Evolutionary conservation across 208 protist species (phyloP).

Genomic region (Willaertia magna): DNA sequence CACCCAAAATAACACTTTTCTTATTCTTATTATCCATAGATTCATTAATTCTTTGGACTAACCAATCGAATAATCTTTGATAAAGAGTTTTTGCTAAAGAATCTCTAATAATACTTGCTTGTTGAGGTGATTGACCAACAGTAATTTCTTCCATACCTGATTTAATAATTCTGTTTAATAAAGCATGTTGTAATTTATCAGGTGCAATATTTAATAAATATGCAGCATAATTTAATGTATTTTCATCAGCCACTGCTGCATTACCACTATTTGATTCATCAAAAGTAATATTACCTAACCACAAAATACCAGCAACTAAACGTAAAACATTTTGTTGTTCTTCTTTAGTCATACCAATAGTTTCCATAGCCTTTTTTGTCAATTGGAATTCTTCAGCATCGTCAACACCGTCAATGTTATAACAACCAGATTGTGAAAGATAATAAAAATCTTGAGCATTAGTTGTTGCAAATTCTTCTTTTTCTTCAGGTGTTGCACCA

Average conservation of each 20-base stretch:
- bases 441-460: conserved; percentile 49
- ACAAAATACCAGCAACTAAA: conserved; percentile 74
- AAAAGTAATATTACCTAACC: conserved; percentile 82
- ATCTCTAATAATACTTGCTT: conserved; percentile 43
- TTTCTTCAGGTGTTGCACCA: conserved; percentile 36
- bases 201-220: not conserved
- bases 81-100: conserved; percentile 85
- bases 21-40: conserved; percentile 50
- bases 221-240: not conserved
- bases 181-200: not conserved
- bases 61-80: conserved; percentile 80
- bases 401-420: conserved; percentile 53
- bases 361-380: conserved; percentile 68
- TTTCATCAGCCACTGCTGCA: not conserved
- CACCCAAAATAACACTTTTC: conserved; percentile 54
- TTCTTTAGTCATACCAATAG: conserved; percentile 55
- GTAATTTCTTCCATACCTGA: not conserved
- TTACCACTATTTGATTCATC: conserved; percentile 38
- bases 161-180: not conserved
- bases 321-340: conserved; percentile 60
- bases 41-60: conserved; percentile 80
- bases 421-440: conserved; percentile 40
- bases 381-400: conserved; percentile 58
- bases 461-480: conserved; percentile 32
- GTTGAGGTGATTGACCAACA: not conserved